phyloP scores from a whole-genome alignment of 2,329 filamentous ascomycete species.

The Trichoderma pleuroti region DNA sequence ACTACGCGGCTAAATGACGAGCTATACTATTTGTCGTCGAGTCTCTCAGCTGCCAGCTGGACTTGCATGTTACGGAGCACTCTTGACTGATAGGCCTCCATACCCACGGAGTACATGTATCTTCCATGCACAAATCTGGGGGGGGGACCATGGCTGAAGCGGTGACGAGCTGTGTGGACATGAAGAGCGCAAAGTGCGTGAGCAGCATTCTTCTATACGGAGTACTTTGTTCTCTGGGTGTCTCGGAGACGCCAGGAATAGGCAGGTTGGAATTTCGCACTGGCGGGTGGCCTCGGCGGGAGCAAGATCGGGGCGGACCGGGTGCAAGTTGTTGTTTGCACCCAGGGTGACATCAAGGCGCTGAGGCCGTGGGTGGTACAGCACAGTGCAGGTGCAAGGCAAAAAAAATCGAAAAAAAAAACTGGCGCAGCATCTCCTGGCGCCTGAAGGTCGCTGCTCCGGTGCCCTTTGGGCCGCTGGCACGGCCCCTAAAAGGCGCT shows the following conservation, averaged over 20 bases:
- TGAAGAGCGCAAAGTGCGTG: neutral
- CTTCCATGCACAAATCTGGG: neutral
- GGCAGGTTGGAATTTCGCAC: slow-evolving; percentile 10
- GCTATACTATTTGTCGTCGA: neutral
- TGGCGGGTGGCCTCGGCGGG: slow-evolving; percentile 26
- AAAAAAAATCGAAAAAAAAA: neutral
- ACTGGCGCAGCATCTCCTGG: slow-evolving; percentile 9
- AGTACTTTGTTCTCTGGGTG: neutral
- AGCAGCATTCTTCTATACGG: neutral
- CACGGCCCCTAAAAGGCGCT: neutral
- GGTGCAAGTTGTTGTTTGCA: neutral
- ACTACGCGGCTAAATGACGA: neutral
- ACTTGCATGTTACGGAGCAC: slow-evolving; percentile 7
- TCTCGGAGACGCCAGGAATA: slow-evolving; percentile 18
- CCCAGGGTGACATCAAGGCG: neutral
- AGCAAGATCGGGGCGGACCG: slow-evolving; percentile 37
- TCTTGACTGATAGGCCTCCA: neutral
- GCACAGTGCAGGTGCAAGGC: neutral
- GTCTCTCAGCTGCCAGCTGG: slow-evolving; percentile 7
- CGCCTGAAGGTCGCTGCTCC: neutral
- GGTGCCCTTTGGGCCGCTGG: neutral
- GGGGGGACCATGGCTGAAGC: neutral
- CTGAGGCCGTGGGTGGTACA: slow-evolving; percentile 6
- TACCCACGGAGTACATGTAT: too few relatives aligned
- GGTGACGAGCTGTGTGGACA: slow-evolving; percentile 1